Base-by-base conservation (phyloP, 202 grass and related monocot species). In the Elaeis oleifera region DNA sequence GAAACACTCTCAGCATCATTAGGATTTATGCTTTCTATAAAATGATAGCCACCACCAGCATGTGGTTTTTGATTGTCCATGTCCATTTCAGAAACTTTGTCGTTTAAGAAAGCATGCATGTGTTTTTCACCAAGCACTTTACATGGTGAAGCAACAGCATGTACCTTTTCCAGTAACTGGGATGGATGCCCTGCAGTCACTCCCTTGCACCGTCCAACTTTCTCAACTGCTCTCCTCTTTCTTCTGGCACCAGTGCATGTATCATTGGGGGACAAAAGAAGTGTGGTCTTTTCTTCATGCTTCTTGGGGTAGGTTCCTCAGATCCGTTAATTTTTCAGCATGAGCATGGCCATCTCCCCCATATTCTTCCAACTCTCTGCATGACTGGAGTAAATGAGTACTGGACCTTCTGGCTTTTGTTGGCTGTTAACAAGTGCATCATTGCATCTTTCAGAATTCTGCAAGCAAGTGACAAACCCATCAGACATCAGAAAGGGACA, bases 111-210 rank as follows among this genome's bases (percentile, higher is more conserved):
- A 68, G 64, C 65, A 67, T 67, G 53, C 74, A 56, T 51, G 21
- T 57, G 61, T 58, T 26, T 63, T 68, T 77, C 74, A 77, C 74
- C 57, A 17, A 69, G 57, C 20, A 75, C 58, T 70, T 61, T 63
- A 7, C 54, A 56, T 22, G 32, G 36, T 23, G 31, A 64, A 64
- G 61, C 19, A 64, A 64, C 31, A 50, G 36, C 61, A 64, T 64
- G 29, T 64, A 64, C 39, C 39, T 64, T 64, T 50, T 49, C 36
- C 16, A 50, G 18, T 50, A 64, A 16, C 15, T 26, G 9, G 26
- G 58, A 60, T 18, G 26, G 17, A 60, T 9, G 9, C 24, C 25
- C 16, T 60, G 23, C 51, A 2, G 48, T 6, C 26, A 67, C 59
- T 51, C 0, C 16, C 23, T 53, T 23, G 27, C 68, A 60, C 53